These are phyloP conservation scores for Spinellus fusiger DNA, from an alignment of 192 early-diverging fungal genomes.

Conservation along the genomic window DNA sequence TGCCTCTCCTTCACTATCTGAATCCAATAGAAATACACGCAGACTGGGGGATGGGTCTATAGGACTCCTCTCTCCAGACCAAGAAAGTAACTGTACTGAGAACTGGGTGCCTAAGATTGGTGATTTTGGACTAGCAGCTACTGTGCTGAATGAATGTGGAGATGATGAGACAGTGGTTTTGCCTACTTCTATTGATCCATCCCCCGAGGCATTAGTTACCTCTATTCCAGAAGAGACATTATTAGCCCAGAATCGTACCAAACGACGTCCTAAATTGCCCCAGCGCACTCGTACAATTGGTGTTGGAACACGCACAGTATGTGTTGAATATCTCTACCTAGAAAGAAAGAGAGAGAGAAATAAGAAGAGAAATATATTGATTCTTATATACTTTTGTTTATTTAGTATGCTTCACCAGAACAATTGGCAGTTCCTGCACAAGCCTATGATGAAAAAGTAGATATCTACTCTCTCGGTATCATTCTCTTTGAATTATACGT, in stretches of 20 bases:
- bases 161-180: constrained; percentile 13
- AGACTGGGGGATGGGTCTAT: background rate
- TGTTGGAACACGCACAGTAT: constrained; percentile 72
- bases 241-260: background rate
- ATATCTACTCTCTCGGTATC: constrained; percentile 95
- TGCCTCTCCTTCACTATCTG: constrained; percentile 6
- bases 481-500: constrained; percentile 94
- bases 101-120: constrained; percentile 75
- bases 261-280: background rate
- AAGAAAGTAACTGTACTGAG: constrained; percentile 36
- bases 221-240: background rate
- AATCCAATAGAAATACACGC: background rate
- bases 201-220: background rate
- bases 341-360: background rate
- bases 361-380: no score
- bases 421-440: constrained; percentile 50
- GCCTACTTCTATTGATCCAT: background rate
- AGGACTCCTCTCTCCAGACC: background rate
- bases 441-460: constrained; percentile 73
- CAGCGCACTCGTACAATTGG: constrained; percentile 44
- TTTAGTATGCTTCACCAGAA: constrained; percentile 79
- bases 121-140: constrained; percentile 93
- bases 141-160: constrained; percentile 30
- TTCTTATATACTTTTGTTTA: no score
- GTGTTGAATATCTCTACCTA: background rate